Conservation (phyloP, 148 eudicot species). For the Mesembryanthemum crystallinum region DNA sequence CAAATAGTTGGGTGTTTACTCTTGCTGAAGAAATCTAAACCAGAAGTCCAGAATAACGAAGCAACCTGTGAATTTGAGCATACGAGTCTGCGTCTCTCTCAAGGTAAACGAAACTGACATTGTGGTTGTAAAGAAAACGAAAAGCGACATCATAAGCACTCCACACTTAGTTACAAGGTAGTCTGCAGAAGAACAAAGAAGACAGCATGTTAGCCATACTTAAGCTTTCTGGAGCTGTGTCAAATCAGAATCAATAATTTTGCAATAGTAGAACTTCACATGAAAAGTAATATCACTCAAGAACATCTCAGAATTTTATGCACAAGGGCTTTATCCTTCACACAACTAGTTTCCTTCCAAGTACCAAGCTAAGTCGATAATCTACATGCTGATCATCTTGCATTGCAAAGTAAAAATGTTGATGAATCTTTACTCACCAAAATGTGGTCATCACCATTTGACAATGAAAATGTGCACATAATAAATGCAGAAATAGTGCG, state of each 20-base stretch:
- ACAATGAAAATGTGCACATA: neutral
- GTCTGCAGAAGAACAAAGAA: conserved; percentile 51
- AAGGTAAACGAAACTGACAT: conserved; percentile 98
- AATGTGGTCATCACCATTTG: neutral
- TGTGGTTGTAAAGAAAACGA: conserved; percentile 99
- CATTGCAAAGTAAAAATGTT: neutral
- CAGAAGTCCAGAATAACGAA: conserved; percentile 11
- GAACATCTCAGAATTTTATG: neutral
- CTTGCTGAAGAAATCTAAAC: neutral
- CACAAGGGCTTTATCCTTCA: neutral
- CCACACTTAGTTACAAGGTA: conserved; percentile 96
- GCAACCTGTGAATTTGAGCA: conserved; percentile 97
- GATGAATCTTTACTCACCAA: neutral
- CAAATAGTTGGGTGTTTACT: too few species aligned
- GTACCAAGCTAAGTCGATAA: neutral
- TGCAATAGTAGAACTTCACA: too few species aligned
- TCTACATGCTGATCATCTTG: neutral
- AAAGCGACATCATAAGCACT: conserved; percentile 97
- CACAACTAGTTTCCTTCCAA: neutral
- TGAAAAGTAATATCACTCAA: too few species aligned
- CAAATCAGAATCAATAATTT: too few species aligned
- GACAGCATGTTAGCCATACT: neutral
- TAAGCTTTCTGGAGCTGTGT: too few species aligned
- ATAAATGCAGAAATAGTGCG: neutral
- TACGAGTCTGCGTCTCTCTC: conserved; percentile 98